phyloP scores from a whole-genome alignment of 2,329 filamentous ascomycete genomes.

The Decorospora gaudefroyi region DNA sequence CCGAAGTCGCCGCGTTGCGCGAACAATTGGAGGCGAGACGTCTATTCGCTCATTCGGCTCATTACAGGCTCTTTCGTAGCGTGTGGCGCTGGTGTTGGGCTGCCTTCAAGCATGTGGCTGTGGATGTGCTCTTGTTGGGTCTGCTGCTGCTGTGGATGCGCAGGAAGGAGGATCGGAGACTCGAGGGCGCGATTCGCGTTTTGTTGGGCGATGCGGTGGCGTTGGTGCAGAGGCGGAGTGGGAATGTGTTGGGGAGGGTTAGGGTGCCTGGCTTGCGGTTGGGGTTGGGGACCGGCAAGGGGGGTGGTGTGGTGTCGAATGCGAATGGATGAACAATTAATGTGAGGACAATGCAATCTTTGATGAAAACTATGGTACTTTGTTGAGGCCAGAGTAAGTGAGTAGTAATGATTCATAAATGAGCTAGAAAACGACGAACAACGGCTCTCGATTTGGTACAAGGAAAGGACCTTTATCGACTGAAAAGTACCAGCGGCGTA shows the following conservation, averaged over 20 bases:
- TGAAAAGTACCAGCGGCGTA: too few relatives aligned
- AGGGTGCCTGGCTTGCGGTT: constrained; percentile 34
- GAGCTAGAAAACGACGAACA: too few relatives aligned
- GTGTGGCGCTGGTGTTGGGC: constrained; percentile 66
- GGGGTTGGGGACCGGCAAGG: constrained; percentile 27
- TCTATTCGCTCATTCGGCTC: constrained; percentile 68
- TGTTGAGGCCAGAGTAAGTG: too few relatives aligned
- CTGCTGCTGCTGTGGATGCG: constrained; percentile 74
- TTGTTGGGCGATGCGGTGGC: constrained; percentile 57
- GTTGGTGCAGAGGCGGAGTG: constrained; percentile 45
- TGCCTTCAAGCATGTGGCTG: constrained; percentile 72
- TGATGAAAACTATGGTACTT: too few relatives aligned
- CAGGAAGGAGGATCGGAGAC: constrained; percentile 67
- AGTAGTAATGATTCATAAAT: too few relatives aligned
- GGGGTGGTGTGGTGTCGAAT: too few relatives aligned
- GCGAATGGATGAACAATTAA: too few relatives aligned
- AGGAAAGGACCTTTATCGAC: too few relatives aligned
- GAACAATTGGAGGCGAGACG: constrained; percentile 84
- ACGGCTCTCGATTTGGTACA: too few relatives aligned
- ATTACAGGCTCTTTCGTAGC: constrained; percentile 61
- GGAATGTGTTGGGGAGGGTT: constrained; percentile 29
- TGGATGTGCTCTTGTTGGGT: constrained; percentile 69
- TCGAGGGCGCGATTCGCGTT: constrained; percentile 75
- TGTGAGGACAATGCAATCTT: too few relatives aligned
- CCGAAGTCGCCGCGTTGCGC: constrained; percentile 86